Evolutionary conservation across 805 yeast genomes (phyloP).

Genomic region (Vanderwaltozyma yarrowii): DNA sequence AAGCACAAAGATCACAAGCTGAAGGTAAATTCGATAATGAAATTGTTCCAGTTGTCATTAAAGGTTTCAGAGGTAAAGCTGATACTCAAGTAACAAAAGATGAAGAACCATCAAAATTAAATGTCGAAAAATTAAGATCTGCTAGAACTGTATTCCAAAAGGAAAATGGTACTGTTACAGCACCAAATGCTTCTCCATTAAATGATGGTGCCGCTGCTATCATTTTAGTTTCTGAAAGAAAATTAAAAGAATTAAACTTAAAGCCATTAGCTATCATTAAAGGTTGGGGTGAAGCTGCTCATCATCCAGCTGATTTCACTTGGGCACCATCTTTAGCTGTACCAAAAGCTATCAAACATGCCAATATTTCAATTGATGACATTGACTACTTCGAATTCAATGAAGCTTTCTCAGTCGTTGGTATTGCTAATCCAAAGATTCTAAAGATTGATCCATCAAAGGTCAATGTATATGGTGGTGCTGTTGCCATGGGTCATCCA

Average conservation of each 20-base stretch:
- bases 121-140: slow-evolving; percentile 62
- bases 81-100: slow-evolving; percentile 61
- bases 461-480: slow-evolving; percentile 89
- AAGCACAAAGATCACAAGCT: slow-evolving; percentile 72
- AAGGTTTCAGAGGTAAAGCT: slow-evolving; percentile 88
- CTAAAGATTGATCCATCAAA: slow-evolving; percentile 52
- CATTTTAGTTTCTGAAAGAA: slow-evolving; percentile 72
- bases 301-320: slow-evolving; percentile 89
- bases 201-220: slow-evolving; percentile 99
- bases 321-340: slow-evolving; percentile 92
- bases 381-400: slow-evolving; percentile 91
- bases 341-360: slow-evolving; percentile 91
- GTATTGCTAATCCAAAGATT: slow-evolving; percentile 75
- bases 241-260: slow-evolving; percentile 75
- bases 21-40: slow-evolving; percentile 76
- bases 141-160: slow-evolving; percentile 94
- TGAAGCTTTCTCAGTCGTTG: slow-evolving; percentile 97
- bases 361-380: slow-evolving; percentile 45
- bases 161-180: slow-evolving; percentile 93
- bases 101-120: slow-evolving; percentile 73
- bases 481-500: slow-evolving; percentile 93
- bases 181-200: slow-evolving; percentile 91
- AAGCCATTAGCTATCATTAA: slow-evolving; percentile 81
- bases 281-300: slow-evolving; percentile 99
- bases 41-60: slow-evolving; percentile 78